phyloP scores from a whole-genome alignment of 1,139 yeast genomes.

The Suhomyces anneliseae region DNA sequence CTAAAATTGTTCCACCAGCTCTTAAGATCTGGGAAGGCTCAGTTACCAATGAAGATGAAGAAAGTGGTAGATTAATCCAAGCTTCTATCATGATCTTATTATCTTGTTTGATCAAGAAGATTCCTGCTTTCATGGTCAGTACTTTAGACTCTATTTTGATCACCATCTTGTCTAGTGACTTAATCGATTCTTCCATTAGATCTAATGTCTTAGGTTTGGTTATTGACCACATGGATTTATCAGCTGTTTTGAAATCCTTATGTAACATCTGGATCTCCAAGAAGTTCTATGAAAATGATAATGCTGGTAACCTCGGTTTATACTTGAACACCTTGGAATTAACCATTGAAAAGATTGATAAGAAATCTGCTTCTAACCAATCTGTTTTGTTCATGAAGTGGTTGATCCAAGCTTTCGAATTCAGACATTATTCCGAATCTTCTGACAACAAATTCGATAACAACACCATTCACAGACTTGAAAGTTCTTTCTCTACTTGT shows the following conservation, averaged over 20 bases:
- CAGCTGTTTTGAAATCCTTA: conserved; percentile 61
- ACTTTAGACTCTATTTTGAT: conserved; percentile 62
- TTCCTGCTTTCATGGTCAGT: conserved; percentile 83
- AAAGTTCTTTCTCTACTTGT: conserved; percentile 69
- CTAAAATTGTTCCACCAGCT: conserved; percentile 78
- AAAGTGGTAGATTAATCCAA: conserved; percentile 46
- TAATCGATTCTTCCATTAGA: conserved; percentile 60
- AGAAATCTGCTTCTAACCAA: conserved; percentile 70
- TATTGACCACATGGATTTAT: conserved; percentile 67
- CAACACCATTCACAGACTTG: conserved; percentile 79
- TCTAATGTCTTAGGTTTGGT: conserved; percentile 63
- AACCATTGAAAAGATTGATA: conserved; percentile 65
- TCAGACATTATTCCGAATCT: conserved; percentile 47
- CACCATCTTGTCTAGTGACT: conserved; percentile 56
- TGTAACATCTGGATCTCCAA: conserved; percentile 57
- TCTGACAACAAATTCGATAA: conserved; percentile 50
- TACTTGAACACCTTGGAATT: conserved; percentile 66
- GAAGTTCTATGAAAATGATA: conserved; percentile 33
- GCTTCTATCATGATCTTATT: conserved; percentile 69
- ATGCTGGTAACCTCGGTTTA: conserved; percentile 65
- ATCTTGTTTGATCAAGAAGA: conserved; percentile 74
- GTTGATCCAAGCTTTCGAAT: conserved; percentile 70
- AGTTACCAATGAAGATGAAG: conserved; percentile 22
- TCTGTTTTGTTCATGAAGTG: conserved; percentile 72
- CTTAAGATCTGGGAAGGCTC: conserved; percentile 54